These are phyloP conservation scores for Ceriops tagal DNA, from an alignment of 345 rosid genomes.

Conservation along the genomic window DNA sequence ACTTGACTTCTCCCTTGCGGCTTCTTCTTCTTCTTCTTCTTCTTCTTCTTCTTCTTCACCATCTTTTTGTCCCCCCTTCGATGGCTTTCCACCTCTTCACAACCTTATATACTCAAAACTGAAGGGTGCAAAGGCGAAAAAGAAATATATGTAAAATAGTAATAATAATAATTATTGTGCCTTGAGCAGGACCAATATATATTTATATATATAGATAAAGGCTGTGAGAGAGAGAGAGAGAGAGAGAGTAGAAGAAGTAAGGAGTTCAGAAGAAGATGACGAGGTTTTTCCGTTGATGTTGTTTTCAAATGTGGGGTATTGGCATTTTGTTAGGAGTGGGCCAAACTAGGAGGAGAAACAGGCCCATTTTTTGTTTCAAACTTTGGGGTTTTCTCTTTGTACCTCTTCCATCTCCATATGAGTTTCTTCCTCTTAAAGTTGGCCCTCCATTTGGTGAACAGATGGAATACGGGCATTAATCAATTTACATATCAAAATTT, in stretches of 20 bases:
- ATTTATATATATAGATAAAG: not conserved
- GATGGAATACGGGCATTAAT: no score
- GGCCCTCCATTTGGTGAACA: no score
- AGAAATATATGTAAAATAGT: not conserved
- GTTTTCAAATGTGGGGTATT: conserved; percentile 23
- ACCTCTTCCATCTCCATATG: not conserved
- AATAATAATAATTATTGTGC: not conserved
- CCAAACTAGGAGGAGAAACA: not conserved
- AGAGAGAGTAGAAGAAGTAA: not conserved
- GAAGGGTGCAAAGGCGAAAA: no score
- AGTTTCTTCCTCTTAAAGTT: not conserved
- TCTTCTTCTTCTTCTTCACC: no score
- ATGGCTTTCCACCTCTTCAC: no score
- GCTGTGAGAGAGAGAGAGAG: not conserved
- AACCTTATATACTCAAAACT: no score
- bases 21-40: no score
- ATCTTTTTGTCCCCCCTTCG: no score
- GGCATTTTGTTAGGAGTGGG: conserved; percentile 4
- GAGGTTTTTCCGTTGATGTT: conserved; percentile 35
- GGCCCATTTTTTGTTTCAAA: conserved; percentile 35
- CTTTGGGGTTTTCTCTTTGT: conserved; percentile 28
- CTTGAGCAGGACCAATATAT: not conserved
- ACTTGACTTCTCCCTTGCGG: no score
- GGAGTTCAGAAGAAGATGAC: conserved; percentile 37
- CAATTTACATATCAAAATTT: no score